Percentiles rank a stretch among this genome's conserved stretches.
phyloP scores from a whole-genome alignment of 2,329 filamentous ascomycete genomes.

The Aspergillus felis region DNA sequence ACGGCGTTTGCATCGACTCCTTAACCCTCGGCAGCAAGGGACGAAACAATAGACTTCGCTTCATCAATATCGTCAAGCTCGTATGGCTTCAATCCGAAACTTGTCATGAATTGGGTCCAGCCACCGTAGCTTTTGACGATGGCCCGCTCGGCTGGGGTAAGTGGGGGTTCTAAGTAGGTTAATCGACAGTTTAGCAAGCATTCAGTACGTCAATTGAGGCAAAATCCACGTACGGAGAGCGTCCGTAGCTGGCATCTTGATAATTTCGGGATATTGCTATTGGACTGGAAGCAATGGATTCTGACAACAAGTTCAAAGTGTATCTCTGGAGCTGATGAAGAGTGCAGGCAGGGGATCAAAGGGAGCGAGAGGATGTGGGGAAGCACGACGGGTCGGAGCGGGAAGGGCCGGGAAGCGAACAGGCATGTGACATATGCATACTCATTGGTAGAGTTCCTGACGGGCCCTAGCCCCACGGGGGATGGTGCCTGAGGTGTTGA shows the following conservation, averaged over 20 bases:
- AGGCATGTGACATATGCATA: background rate
- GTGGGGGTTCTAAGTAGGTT: constrained; percentile 19
- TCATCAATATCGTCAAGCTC: constrained; percentile 21
- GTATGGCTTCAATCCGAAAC: constrained; percentile 23
- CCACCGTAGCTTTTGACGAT: constrained; percentile 26
- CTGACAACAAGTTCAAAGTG: background rate
- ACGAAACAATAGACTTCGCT: constrained; percentile 15
- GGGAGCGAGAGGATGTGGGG: no score
- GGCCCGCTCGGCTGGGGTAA: constrained; percentile 19
- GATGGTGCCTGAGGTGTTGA: background rate
- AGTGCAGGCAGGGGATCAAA: no score
- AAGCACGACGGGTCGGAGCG: no score
- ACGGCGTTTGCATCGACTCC: background rate
- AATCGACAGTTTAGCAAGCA: background rate
- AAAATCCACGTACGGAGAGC: constrained; percentile 2
- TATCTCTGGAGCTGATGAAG: no score
- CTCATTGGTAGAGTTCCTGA: no score
- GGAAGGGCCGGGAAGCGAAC: no score
- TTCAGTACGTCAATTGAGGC: background rate
- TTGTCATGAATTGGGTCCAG: constrained; percentile 23
- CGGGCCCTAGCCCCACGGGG: no score
- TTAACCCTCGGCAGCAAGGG: constrained; percentile 2
- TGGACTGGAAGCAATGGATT: background rate
- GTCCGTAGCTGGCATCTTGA: constrained; percentile 13
- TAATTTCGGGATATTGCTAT: background rate